phyloP scores from a whole-genome alignment of 2,329 filamentous ascomycete species.

The Corinectria fuckeliana region DNA sequence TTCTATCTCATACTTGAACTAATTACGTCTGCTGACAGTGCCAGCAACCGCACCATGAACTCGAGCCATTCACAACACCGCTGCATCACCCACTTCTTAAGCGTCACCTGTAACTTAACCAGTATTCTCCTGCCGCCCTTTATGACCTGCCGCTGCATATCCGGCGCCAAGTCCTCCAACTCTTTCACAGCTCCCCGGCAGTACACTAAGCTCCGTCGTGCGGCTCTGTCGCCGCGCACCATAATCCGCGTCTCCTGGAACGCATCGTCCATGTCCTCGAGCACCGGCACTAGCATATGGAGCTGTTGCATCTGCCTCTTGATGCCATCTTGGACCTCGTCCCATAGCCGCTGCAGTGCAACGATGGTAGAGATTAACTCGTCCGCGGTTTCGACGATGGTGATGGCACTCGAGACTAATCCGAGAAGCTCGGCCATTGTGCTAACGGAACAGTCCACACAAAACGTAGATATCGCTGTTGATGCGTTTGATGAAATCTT shows the following conservation, averaged over 20 bases:
- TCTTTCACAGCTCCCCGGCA: slow-evolving; percentile 4
- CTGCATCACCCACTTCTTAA: slow-evolving; percentile 16
- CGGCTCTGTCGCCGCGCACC: neutral
- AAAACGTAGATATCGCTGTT: neutral
- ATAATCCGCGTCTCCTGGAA: neutral
- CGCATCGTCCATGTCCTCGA: slow-evolving; percentile 17
- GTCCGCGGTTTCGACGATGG: slow-evolving; percentile 19
- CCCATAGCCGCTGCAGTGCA: slow-evolving; percentile 24
- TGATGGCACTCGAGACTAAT: slow-evolving; percentile 22
- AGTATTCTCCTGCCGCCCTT: neutral
- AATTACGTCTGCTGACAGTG: slow-evolving; percentile 22
- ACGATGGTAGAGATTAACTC: slow-evolving; percentile 20
- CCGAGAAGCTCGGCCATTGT: slow-evolving; percentile 27
- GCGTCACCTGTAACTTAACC: neutral
- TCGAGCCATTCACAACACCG: slow-evolving; percentile 12
- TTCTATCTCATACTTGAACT: neutral
- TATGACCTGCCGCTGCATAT: slow-evolving; percentile 15
- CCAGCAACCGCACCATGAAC: slow-evolving; percentile 8
- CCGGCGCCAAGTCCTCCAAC: neutral
- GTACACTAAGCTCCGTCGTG: slow-evolving; percentile 13
- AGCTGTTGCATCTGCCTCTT: neutral
- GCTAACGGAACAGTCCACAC: too few relatives aligned
- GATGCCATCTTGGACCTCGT: slow-evolving; percentile 22
- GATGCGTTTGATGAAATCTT: neutral
- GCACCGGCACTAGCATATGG: neutral